Base-by-base conservation (phyloP, 148 eudicot species). In the Chenopodium berlandieri region DNA sequence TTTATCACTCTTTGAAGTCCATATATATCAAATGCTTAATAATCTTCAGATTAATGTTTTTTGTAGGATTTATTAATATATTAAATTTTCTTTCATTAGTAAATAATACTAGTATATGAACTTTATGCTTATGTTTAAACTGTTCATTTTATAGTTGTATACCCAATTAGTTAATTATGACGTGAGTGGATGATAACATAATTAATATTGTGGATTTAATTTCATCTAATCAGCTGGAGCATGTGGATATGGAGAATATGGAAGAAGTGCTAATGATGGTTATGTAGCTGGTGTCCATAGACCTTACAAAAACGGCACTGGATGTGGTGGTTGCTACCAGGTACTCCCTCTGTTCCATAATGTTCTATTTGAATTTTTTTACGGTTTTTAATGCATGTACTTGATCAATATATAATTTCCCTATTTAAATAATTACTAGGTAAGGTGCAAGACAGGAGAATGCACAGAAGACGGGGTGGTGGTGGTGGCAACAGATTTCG, bases 181-280 rank as follows among this genome's bases (percentile, higher is more conserved):
- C 8, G 65, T 62, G 65, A 62, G 25, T 19, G 65, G 9, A 9
- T 62, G 25, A 20, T 62, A 4, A 22, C 64, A 60, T 62, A 19
- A 62, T 62, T 22, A 20, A 20, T 20, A 9, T 62, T 62, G 6
- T 62, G 66, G 27, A 62, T 27, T 62, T 79, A 25, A 40, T 40
- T 40, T 0, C 44, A 40, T 40, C 44, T 40, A 5, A 40, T 40
- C 83, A 91, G 97, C 75, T 56, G 97, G 98, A 83, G 94, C 98
- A 22, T 94, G 98, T 84, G 98, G 89, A 40, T 87, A 82, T 31
- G 87, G 89, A 14, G 87, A 81, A 25, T 77, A 79, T 68, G 89
- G 89, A 7, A 79, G 76, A 79, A 76, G 75, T 10, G 72, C 80
- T 1, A 87, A 84, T 70, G 50, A 84, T 68, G 89, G 89, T 1